Percentiles rank a stretch among this genome's conserved stretches.
Conservation (phyloP, 1,284 basidiomycete genomes). For the Dichomitus squalens region DNA sequence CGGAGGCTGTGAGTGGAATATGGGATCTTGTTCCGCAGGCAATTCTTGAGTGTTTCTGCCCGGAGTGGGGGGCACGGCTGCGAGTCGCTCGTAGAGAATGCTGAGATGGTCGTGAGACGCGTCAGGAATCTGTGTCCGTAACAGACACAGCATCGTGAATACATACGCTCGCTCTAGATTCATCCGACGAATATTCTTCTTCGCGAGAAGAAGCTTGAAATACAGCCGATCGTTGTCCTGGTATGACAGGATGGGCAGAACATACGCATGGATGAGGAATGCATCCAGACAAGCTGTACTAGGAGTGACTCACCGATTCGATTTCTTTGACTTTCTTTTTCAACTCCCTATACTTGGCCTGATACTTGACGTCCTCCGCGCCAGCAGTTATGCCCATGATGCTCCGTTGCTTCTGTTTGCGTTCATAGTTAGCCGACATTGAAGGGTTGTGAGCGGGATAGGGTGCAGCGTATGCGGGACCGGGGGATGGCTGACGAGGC, state of each 20-base stretch:
- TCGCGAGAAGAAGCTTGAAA: constrained; percentile 79
- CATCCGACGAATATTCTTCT: constrained; percentile 86
- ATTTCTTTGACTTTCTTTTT: constrained; percentile 90
- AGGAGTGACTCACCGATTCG: constrained; percentile 61
- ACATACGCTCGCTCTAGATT: constrained; percentile 89
- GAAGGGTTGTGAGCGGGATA: constrained; percentile 23
- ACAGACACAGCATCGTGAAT: constrained; percentile 24
- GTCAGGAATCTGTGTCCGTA: constrained; percentile 5
- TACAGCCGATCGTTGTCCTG: constrained; percentile 89
- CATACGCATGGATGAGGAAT: constrained; percentile 15
- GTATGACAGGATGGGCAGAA: constrained; percentile 12
- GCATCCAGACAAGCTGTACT: constrained; percentile 1
- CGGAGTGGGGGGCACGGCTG: constrained; percentile 57
- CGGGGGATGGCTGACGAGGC: constrained; percentile 38
- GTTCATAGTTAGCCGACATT: constrained; percentile 29
- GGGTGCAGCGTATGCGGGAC: constrained; percentile 21
- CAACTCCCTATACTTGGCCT: constrained; percentile 87
- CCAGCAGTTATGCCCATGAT: constrained; percentile 71
- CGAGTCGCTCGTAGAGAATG: constrained; percentile 77
- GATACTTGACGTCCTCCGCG: constrained; percentile 87
- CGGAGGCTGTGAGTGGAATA: constrained; percentile 30
- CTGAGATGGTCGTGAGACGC: constrained; percentile 38
- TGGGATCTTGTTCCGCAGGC: constrained; percentile 30
- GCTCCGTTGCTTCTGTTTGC: constrained; percentile 51
- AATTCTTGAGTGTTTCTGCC: constrained; percentile 37